Conservation (phyloP, 345 rosid species). For the Gossypioides kirkii region DNA sequence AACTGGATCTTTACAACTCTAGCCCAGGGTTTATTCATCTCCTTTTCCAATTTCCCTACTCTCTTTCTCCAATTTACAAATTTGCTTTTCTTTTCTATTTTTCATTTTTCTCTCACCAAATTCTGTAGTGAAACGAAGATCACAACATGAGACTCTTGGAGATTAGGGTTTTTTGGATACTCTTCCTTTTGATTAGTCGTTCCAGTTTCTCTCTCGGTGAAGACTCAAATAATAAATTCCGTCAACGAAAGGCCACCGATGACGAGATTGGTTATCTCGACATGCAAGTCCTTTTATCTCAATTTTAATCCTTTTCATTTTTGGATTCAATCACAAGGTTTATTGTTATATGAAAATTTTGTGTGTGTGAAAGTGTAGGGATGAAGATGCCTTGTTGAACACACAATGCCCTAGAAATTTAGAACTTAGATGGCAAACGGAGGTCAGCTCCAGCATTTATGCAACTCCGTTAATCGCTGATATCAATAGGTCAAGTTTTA, state of each 20-base stretch:
- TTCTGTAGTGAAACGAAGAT: slow-evolving; percentile 12
- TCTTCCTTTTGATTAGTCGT: slow-evolving; percentile 25
- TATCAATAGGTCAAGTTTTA: slow-evolving; percentile 60
- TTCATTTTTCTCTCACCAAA: not conserved
- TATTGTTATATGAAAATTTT: not conserved
- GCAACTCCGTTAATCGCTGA: slow-evolving; percentile 95
- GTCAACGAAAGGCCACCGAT: slow-evolving; percentile 74
- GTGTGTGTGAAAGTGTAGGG: slow-evolving; percentile 35
- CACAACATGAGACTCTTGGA: slow-evolving; percentile 51
- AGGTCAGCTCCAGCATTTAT: slow-evolving; percentile 94
- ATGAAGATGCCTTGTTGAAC: slow-evolving; percentile 84
- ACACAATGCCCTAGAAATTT: slow-evolving; percentile 85
- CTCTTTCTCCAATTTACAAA: not conserved
- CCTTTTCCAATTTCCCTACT: not conserved
- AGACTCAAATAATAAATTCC: slow-evolving; percentile 59
- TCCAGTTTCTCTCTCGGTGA: slow-evolving; percentile 35
- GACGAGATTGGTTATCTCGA: slow-evolving; percentile 74
- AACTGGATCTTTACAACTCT: not conserved
- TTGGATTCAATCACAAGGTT: slow-evolving; percentile 10
- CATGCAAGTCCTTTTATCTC: slow-evolving; percentile 36
- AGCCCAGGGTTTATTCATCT: not conserved
- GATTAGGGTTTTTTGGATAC: slow-evolving; percentile 35
- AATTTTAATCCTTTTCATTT: not conserved
- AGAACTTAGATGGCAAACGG: slow-evolving; percentile 99
- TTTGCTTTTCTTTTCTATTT: not conserved